Conservation (phyloP, 108 stramenopile species). For the Halocafeteria seosinensis region DNA sequence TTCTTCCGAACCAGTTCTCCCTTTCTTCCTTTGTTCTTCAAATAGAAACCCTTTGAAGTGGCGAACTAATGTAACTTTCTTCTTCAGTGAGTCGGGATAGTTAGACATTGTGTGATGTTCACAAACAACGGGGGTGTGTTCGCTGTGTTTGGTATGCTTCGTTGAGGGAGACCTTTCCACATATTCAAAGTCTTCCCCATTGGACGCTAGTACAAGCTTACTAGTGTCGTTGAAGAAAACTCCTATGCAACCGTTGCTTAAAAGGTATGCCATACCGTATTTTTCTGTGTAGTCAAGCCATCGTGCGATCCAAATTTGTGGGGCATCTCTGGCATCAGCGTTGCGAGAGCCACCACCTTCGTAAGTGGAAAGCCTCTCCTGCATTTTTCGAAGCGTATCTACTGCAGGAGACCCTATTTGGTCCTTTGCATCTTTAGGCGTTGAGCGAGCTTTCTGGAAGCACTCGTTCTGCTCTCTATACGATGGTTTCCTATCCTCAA, state of each 20-base stretch:
- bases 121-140: no score
- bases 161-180: slow-evolving; percentile 12
- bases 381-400: no score
- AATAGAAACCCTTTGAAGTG: slow-evolving; percentile 84
- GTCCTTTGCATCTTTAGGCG: no score
- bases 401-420: no score
- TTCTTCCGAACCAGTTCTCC: slow-evolving; percentile 21
- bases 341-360: no score
- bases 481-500: no score
- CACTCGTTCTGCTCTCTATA: no score
- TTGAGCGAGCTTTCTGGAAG: no score
- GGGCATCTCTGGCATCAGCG: slow-evolving; percentile 8
- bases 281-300: slow-evolving; percentile 97
- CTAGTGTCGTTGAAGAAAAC: slow-evolving; percentile 93
- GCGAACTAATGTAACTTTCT: slow-evolving; percentile 81
- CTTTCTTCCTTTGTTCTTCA: slow-evolving; percentile 56
- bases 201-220: slow-evolving; percentile 53
- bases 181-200: slow-evolving; percentile 63
- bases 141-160: no score
- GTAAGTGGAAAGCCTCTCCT: no score
- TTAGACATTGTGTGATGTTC: slow-evolving; percentile 47
- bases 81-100: slow-evolving; percentile 64
- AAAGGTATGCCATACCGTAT: slow-evolving; percentile 83
- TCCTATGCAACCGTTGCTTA: slow-evolving; percentile 80
- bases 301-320: slow-evolving; percentile 64